These are phyloP conservation scores for Exophiala bonariae DNA, from an alignment of 2,329 filamentous ascomycete genomes.

Conservation along the genomic window DNA sequence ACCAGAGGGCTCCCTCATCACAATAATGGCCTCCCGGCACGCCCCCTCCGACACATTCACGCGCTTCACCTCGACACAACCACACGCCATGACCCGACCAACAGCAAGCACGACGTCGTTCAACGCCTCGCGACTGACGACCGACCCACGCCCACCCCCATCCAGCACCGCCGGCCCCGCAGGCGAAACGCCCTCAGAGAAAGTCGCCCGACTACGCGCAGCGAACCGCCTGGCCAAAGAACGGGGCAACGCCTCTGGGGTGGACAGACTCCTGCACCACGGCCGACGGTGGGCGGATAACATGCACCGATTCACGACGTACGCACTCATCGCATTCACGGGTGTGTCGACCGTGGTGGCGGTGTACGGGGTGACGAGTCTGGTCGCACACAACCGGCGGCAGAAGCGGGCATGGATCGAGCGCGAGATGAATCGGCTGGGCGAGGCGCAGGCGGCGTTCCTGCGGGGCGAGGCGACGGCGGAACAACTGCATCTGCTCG, in stretches of 20 bases:
- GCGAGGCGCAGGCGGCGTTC: conserved; percentile 43
- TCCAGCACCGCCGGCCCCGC: conserved; percentile 30
- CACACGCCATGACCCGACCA: conserved; percentile 40
- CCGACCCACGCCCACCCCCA: conserved; percentile 15
- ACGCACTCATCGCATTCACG: conserved; percentile 59
- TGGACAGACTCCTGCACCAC: conserved; percentile 55
- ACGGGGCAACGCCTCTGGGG: conserved; percentile 56
- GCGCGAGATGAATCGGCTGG: conserved; percentile 42
- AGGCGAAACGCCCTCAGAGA: conserved; percentile 66
- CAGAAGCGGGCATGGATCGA: conserved; percentile 64
- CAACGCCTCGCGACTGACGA: conserved; percentile 2
- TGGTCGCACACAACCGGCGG: conserved; percentile 67
- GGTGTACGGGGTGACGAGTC: conserved; percentile 64
- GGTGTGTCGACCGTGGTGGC: conserved; percentile 62
- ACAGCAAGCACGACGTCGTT: conserved; percentile 18
- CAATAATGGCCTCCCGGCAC: conserved; percentile 45
- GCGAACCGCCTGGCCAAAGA: conserved; percentile 67
- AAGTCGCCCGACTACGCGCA: conserved; percentile 66
- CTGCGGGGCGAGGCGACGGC: conserved; percentile 39
- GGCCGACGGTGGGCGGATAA: conserved; percentile 61
- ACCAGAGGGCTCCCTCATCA: too few species aligned
- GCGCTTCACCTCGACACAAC: conserved; percentile 52
- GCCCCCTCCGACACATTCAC: conserved; percentile 45
- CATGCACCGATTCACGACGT: conserved; percentile 60
- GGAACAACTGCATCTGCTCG: conserved; percentile 44